Evolutionary conservation across 306 rosid species (phyloP), one percentile per base, ranked within the genome.

Genomic region (Delonix regia): DNA sequence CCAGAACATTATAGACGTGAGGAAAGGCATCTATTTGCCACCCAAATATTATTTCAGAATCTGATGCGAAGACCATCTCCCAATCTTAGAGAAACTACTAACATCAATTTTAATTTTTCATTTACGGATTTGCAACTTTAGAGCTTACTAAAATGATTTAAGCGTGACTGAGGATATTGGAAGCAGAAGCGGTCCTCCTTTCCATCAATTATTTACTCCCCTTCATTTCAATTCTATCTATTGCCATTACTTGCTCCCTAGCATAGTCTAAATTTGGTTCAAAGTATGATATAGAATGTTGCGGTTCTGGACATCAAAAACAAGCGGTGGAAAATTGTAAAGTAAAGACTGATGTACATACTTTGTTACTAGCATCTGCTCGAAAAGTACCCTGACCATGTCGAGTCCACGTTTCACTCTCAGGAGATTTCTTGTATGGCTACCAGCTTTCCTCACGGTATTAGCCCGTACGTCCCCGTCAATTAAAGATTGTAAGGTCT

Each of bases 381-480:
- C 91, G 57, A 95, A 95, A 69, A 95, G 94, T 48, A 88, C 83
- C 78, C 86, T 92, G 77, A 95, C 90, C 99, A 95, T 91, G 82
- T 95, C 97, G 30, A 95, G 80, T 75, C 99, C 97, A 8, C 98
- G 99, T 78, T 84, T 95, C 68, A 95, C 98, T 86, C 90, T 88
- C 85, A 95, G 79, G 71, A 95, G 87, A 83, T 95, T 95, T 85
- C 99, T 91, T 38, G 99, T 76, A 69, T 90, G 94, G 87, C 98
- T 91, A 30, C 99, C 98, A 6, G 74, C 89, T 28, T 61, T 88
- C 71, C 85, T 89, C 51, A 91, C 93, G 61, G 86, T 47, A 38
- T 80, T 78, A 44, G 87, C 83, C 42, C 73, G 87, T 11, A 92
- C 44, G 74, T 95, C 99, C 75, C 52, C 85, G 56, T 91, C 98